phyloP scores from a whole-genome alignment of 805 yeast genomes.

The Starmerella tilneyi region DNA sequence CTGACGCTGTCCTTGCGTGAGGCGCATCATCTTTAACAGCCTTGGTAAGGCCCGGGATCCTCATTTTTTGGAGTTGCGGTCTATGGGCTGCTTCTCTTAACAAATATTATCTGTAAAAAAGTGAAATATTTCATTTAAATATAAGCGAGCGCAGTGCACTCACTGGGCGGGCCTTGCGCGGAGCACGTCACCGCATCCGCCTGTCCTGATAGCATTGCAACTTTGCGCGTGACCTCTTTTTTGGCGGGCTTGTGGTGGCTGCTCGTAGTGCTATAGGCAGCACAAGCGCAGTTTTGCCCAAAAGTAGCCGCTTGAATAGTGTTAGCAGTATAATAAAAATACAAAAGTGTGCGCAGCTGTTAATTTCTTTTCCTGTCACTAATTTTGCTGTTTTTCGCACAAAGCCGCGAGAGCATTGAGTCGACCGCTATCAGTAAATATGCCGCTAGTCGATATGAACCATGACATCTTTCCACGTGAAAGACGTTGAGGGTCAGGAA shows the following conservation, averaged over 20 bases:
- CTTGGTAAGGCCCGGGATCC: background rate
- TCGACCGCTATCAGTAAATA: too few species aligned
- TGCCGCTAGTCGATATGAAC: too few species aligned
- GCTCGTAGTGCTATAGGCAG: too few species aligned
- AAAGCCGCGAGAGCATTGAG: too few species aligned
- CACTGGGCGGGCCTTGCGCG: background rate
- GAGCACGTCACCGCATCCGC: background rate
- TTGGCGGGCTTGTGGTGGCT: background rate
- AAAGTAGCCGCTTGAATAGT: too few species aligned
- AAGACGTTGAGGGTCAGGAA: background rate
- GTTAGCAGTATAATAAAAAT: too few species aligned
- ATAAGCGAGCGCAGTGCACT: background rate
- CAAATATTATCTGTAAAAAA: too few species aligned
- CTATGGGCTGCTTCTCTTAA: too few species aligned
- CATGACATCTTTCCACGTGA: slow-evolving; percentile 6
- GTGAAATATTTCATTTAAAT: background rate
- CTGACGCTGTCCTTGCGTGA: background rate
- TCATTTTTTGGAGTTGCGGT: background rate
- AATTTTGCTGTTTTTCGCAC: too few species aligned
- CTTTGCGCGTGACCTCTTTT: slow-evolving; percentile 2
- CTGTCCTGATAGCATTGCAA: background rate
- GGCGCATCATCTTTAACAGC: too few species aligned
- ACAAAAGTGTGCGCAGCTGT: background rate
- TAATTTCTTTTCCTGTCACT: too few species aligned
- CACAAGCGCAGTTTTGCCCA: too few species aligned